Conservation (phyloP, 108 stramenopile genomes). For the Cyclotella sp. region DNA sequence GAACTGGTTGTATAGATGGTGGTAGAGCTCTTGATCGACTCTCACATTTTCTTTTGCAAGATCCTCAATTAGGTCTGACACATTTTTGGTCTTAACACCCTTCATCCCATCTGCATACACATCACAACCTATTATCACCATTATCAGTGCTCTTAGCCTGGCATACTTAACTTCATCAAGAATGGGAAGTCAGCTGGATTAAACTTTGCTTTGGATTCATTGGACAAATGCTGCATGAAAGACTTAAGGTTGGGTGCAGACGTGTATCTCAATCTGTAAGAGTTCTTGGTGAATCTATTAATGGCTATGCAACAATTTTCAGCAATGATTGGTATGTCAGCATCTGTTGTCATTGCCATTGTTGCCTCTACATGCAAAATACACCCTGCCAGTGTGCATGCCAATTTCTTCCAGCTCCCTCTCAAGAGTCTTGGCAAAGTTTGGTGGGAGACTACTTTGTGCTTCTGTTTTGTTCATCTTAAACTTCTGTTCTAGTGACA, state of each 20-base stretch:
- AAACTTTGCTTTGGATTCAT: background rate
- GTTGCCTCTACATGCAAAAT: background rate
- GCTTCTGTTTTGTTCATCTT: background rate
- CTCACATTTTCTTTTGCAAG: background rate
- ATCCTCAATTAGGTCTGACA: background rate
- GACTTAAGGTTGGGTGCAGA: background rate
- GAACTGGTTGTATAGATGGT: background rate
- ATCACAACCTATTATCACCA: background rate
- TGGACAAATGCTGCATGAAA: background rate
- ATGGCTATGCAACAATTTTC: too few relatives aligned
- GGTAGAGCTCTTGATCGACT: background rate
- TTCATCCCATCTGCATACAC: background rate
- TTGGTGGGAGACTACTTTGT: background rate
- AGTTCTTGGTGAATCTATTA: background rate
- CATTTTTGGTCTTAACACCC: background rate
- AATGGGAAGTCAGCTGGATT: background rate
- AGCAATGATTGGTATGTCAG: conserved; percentile 5
- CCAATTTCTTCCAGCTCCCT: background rate
- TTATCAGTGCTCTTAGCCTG: background rate
- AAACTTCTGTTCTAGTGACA: background rate
- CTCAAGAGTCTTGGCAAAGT: background rate
- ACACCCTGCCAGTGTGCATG: background rate
- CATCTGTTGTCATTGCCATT: background rate
- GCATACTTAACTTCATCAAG: background rate
- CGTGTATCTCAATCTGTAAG: background rate